These are phyloP conservation scores for Aspergillus unguis DNA, from an alignment of 2,329 filamentous ascomycete species.

Conservation along the genomic window DNA sequence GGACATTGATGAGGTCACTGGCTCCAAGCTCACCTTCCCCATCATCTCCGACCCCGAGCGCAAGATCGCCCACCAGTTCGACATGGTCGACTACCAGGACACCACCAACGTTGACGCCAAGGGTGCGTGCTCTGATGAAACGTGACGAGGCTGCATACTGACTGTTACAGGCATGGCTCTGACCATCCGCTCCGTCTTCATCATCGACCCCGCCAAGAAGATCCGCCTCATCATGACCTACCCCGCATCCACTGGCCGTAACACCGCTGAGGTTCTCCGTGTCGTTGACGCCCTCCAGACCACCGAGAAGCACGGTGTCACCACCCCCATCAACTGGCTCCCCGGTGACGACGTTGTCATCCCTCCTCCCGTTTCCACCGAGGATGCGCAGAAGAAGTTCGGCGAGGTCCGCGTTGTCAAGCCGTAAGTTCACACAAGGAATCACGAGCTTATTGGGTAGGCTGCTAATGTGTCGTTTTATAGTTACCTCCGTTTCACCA, in stretches of 20 bases:
- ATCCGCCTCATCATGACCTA: constrained; percentile 92
- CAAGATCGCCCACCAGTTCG: constrained; percentile 72
- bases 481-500: constrained; percentile 39
- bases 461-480: neutral
- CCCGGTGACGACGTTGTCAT: constrained; percentile 91
- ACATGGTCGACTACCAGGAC: constrained; percentile 84
- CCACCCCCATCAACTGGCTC: constrained; percentile 88
- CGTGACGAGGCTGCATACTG: neutral
- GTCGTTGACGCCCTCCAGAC: constrained; percentile 78
- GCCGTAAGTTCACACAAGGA: constrained; percentile 42
- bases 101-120: constrained; percentile 77
- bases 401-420: constrained; percentile 64
- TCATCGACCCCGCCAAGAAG: constrained; percentile 93
- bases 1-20: constrained; percentile 78
- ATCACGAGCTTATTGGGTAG: neutral
- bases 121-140: constrained; percentile 34
- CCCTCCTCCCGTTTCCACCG: constrained; percentile 75
- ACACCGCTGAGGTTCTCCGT: constrained; percentile 74
- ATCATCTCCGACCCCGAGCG: constrained; percentile 80
- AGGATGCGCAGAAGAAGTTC: constrained; percentile 85
- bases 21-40: constrained; percentile 69
- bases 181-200: constrained; percentile 91
- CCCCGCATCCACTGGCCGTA: constrained; percentile 84
- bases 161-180: constrained; percentile 62
- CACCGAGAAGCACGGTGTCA: constrained; percentile 84